Percentiles rank a stretch among this genome's conserved stretches.
These are phyloP conservation scores for Globisporangium carolinianum DNA, from an alignment of 352 stramenopile genomes.

Conservation along the genomic window DNA sequence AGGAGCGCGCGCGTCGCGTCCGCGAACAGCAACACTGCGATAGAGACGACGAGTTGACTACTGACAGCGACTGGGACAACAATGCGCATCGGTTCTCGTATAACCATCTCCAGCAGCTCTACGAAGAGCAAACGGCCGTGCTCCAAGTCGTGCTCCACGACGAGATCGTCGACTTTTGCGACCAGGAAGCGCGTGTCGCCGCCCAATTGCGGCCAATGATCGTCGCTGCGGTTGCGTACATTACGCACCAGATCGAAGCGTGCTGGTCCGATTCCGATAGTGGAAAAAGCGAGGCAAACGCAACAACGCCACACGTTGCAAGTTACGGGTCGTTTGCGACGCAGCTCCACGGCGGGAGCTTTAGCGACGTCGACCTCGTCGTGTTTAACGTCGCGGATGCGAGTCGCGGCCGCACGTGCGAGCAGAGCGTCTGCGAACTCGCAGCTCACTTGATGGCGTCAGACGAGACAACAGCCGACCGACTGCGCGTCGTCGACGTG, in stretches of 20 bases:
- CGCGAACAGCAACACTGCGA: conserved; percentile 26
- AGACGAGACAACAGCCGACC: not conserved
- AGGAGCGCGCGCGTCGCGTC: conserved; percentile 64
- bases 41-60: conserved; percentile 1
- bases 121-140: conserved; percentile 72
- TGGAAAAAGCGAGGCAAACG: too few relatives aligned
- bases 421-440: conserved; percentile 44
- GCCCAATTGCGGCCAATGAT: conserved; percentile 30
- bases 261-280: conserved; percentile 30
- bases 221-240: conserved; percentile 37
- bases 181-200: conserved; percentile 35
- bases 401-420: conserved; percentile 27
- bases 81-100: conserved; percentile 33
- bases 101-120: conserved; percentile 62
- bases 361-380: conserved; percentile 77
- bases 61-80: conserved; percentile 20
- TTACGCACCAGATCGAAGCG: conserved; percentile 33
- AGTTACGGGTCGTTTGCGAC: conserved; percentile 73
- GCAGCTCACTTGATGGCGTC: conserved; percentile 16
- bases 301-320: conserved; percentile 31
- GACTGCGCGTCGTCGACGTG: conserved; percentile 37
- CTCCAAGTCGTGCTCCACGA: conserved; percentile 77
- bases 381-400: conserved; percentile 60
- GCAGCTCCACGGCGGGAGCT: conserved; percentile 36
- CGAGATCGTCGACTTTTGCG: conserved; percentile 61